phyloP scores from a whole-genome alignment of 192 early-diverging fungal genomes.

The Coemansia sp. region DNA sequence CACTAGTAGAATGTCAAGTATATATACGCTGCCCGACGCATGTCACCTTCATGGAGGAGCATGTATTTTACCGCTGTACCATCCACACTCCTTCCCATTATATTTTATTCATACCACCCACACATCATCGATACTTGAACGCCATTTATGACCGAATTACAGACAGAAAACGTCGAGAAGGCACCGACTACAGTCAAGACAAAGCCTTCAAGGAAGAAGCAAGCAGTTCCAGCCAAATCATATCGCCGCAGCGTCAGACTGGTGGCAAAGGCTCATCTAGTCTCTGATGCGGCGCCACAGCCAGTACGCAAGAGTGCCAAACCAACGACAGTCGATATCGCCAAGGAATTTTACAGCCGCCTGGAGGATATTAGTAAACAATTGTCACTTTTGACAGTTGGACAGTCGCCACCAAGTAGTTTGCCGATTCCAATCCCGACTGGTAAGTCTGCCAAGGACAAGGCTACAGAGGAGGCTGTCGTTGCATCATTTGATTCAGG shows the following conservation, averaged over 20 bases:
- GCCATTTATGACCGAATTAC: background rate
- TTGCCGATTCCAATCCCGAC: background rate
- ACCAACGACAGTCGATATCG: background rate
- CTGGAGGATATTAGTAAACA: slow-evolving; percentile 27
- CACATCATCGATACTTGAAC: background rate
- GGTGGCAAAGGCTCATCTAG: slow-evolving; percentile 17
- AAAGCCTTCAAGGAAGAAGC: slow-evolving; percentile 12
- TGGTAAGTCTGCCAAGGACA: background rate
- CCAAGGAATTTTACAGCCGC: slow-evolving; percentile 15
- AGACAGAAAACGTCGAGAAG: background rate
- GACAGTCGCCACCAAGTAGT: background rate
- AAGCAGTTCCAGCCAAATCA: slow-evolving; percentile 3
- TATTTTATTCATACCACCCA: background rate
- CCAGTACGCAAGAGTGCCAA: background rate
- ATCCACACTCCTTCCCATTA: background rate
- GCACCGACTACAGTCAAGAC: background rate
- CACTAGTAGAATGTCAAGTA: slow-evolving; percentile 6
- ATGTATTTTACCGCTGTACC: background rate
- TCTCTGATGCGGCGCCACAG: background rate
- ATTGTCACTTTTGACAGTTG: slow-evolving; percentile 15
- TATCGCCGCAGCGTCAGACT: slow-evolving; percentile 31
- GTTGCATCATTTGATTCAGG: slow-evolving; percentile 26
- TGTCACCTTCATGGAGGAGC: background rate
- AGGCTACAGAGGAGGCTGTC: background rate
- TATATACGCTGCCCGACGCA: slow-evolving; percentile 1